Percentiles rank a stretch among this genome's conserved stretches.
Evolutionary conservation across 1,139 yeast species (phyloP).

Genomic region (Saccharomyces hybrid): DNA sequence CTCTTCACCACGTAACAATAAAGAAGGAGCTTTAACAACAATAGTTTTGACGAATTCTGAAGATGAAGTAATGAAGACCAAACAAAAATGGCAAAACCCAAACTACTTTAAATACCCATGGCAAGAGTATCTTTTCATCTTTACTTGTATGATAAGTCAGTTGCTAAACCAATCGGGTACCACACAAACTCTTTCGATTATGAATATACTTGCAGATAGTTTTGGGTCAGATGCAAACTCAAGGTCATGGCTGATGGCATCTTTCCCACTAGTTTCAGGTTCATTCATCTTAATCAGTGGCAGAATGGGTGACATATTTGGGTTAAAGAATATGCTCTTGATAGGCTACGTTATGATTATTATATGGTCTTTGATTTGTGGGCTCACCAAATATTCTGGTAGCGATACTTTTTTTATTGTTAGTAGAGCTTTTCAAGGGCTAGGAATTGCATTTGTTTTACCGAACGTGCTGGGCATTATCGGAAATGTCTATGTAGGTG

Average conservation of each 20-base stretch:
- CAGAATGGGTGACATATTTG: slow-evolving; percentile 48
- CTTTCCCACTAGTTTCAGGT: slow-evolving; percentile 50
- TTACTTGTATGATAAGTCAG: slow-evolving; percentile 36
- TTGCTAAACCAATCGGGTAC: slow-evolving; percentile 32
- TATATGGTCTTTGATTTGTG: slow-evolving; percentile 43
- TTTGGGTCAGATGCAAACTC: slow-evolving; percentile 24
- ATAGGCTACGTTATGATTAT: slow-evolving; percentile 42
- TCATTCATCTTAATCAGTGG: slow-evolving; percentile 48
- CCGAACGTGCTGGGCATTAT: slow-evolving; percentile 49
- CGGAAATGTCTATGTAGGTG: slow-evolving; percentile 42
- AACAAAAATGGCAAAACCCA: slow-evolving; percentile 19
- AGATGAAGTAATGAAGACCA: neutral
- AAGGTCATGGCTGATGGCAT: slow-evolving; percentile 50
- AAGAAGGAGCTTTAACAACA: neutral
- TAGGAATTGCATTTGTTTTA: slow-evolving; percentile 46
- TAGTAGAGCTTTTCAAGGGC: slow-evolving; percentile 48
- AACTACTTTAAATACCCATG: slow-evolving; percentile 17
- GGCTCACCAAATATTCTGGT: slow-evolving; percentile 39
- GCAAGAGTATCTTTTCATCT: slow-evolving; percentile 32
- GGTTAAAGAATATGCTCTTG: slow-evolving; percentile 38
- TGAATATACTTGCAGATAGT: slow-evolving; percentile 27
- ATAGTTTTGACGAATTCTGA: neutral
- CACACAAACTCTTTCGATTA: slow-evolving; percentile 30
- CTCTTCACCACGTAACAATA: neutral
- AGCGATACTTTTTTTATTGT: slow-evolving; percentile 43